Evolutionary conservation across 257 asterid genomes (phyloP), one percentile per base, ranked within the genome.

Genomic region (Solanum appendiculatum): DNA sequence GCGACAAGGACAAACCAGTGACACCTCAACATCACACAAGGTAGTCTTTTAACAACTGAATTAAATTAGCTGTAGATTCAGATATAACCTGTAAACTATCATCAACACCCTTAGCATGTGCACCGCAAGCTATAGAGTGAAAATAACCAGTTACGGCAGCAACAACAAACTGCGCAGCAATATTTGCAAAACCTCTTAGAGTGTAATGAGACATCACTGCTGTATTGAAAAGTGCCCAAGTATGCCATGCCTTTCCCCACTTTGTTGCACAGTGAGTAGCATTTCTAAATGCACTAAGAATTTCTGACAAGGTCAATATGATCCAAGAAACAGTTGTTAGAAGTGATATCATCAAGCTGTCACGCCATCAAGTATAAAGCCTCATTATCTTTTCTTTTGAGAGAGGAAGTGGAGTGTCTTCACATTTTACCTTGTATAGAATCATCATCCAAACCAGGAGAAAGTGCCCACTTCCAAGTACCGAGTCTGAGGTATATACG

Each of bases 171-270:
- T 96, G 98, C 40, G 94, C 90, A 82, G 98, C 98, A 89, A 89
- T 58, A 91, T 91, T 89, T 25, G 95, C 91, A 88, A 90, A 91
- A 83, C 98, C 93, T 92, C 98, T 92, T 91, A 92, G 89, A 51
- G 97, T 95, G 90, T 96, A 96, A 91, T 96, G 97, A 87, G 99
- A 96, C 99, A 97, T 97, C 89, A 96, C 99, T 70, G 99, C 99
- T 58, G 99, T 97, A 83, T 97, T 97, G 89, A 96, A 97, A 80
- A 95, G 98, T 46, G 99, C 99, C 99, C 99, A 97, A 42, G 91
- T 95, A 90, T 97, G 99, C 99, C 99, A 97, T 84, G 99, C 98
- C 89, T 93, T 97, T 87, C 95, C 99, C 98, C 98, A 97, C 90
- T 92, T 94, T 33, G 98, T 88, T 34, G 99, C 97, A 91, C 92